Conservation (phyloP, 768 basidiomycete species). For the Xerocomellus dryophilus region DNA sequence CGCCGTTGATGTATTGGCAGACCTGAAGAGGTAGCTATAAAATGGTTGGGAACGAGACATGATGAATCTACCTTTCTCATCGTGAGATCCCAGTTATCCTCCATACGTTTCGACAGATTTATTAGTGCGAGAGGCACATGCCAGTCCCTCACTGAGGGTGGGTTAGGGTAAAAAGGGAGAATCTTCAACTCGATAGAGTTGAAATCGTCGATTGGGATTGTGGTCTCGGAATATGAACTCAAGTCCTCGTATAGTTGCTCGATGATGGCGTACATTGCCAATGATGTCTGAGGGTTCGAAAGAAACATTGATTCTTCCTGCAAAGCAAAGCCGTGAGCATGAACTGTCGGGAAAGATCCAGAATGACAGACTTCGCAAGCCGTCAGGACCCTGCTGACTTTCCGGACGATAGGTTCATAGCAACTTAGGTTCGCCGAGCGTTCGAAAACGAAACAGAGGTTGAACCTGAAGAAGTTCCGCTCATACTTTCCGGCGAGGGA, state of each 20-base stretch:
- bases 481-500: constrained; percentile 72
- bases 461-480: constrained; percentile 89
- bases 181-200: constrained; percentile 96
- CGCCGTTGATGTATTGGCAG: constrained; percentile 81
- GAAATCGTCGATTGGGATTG: constrained; percentile 85
- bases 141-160: constrained; percentile 88
- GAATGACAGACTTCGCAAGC: constrained; percentile 73
- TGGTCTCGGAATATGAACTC: constrained; percentile 96
- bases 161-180: constrained; percentile 95
- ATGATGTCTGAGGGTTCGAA: constrained; percentile 65
- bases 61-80: constrained; percentile 68
- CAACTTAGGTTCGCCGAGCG: constrained; percentile 88
- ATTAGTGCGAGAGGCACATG: constrained; percentile 91
- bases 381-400: constrained; percentile 85
- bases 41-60: background rate
- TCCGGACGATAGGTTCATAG: constrained; percentile 94
- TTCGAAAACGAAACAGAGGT: constrained; percentile 95
- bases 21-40: constrained; percentile 39
- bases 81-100: constrained; percentile 96
- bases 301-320: constrained; percentile 90
- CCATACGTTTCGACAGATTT: constrained; percentile 72
- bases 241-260: constrained; percentile 97
- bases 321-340: constrained; percentile 3
- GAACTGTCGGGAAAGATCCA: background rate
- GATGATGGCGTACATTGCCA: constrained; percentile 74